Conservation (phyloP, 2,329 filamentous ascomycete species). For the Cucurbitaria berberidis region DNA sequence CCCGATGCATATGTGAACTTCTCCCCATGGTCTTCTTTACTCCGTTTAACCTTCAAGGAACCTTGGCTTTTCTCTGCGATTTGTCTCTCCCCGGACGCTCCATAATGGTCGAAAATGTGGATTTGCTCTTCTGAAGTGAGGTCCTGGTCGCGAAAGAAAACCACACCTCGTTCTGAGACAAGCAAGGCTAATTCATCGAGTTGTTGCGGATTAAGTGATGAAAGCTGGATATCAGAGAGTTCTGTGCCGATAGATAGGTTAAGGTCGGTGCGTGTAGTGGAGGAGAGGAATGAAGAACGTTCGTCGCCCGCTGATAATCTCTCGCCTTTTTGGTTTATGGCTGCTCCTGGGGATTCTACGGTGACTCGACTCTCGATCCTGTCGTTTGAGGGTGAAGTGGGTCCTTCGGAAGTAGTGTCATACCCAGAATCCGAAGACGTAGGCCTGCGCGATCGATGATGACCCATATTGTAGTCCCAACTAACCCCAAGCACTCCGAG, state of each 20-base stretch:
- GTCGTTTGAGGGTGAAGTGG: neutral
- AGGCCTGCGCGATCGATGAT: slow-evolving; percentile 6
- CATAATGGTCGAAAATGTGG: slow-evolving; percentile 1
- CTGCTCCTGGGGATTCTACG: neutral
- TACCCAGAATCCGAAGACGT: slow-evolving; percentile 8
- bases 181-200: slow-evolving; percentile 60
- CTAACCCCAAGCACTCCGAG: neutral
- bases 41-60: neutral
- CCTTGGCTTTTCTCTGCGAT: slow-evolving; percentile 1
- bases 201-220: slow-evolving; percentile 45
- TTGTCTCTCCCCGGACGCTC: neutral
- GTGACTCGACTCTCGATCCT: neutral
- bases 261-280: slow-evolving; percentile 5
- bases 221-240: slow-evolving; percentile 48
- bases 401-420: slow-evolving; percentile 1
- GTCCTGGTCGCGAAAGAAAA: slow-evolving; percentile 61
- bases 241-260: slow-evolving; percentile 27
- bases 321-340: neutral
- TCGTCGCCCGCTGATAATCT: neutral
- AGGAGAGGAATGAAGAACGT: slow-evolving; percentile 19
- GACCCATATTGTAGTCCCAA: slow-evolving; percentile 2
- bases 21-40: neutral
- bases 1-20: neutral
- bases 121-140: slow-evolving; percentile 2
- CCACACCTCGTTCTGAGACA: slow-evolving; percentile 56